Evolutionary conservation across 208 protist genomes (phyloP).

Genomic region (Angomonas deanei): DNA sequence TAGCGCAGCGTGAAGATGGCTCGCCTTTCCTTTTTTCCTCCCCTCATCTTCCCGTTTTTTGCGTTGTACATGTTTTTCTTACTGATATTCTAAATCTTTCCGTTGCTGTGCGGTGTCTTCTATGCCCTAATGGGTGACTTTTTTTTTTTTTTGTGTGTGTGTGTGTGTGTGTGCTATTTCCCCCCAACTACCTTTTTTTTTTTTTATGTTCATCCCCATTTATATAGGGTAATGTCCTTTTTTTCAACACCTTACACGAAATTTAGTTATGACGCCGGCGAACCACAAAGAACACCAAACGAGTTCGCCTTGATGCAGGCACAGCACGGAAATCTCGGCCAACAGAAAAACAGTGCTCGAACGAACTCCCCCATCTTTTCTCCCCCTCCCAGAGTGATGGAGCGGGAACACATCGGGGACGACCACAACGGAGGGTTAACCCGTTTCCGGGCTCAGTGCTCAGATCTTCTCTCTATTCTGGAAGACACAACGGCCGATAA

Average conservation of each 20-base stretch:
- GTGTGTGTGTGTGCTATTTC: too few relatives aligned
- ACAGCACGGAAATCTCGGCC: too few relatives aligned
- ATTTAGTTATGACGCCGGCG: too few relatives aligned
- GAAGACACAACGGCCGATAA: not conserved
- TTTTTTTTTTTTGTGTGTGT: slow-evolving; percentile 6
- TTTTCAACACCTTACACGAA: slow-evolving; percentile 27
- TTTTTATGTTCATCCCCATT: too few relatives aligned
- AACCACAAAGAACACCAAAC: too few relatives aligned
- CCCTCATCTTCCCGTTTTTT: slow-evolving; percentile 1
- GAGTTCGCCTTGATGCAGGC: too few relatives aligned
- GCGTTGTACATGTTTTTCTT: not conserved
- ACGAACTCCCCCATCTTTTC: too few relatives aligned
- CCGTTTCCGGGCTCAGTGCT: slow-evolving; percentile 10
- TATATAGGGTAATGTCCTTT: not conserved
- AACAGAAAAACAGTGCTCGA: too few relatives aligned
- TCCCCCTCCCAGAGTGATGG: too few relatives aligned
- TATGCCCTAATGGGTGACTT: not conserved
- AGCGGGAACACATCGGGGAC: too few relatives aligned
- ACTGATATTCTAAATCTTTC: not conserved
- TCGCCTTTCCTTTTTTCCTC: not conserved
- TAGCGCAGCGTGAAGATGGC: not conserved
- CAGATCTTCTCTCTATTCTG: slow-evolving; percentile 21
- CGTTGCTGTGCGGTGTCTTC: not conserved
- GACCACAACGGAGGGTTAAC: not conserved
- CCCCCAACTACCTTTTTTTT: too few relatives aligned